Conservation (phyloP, 2,329 filamentous ascomycete species). For the Monosporascus sp. region DNA sequence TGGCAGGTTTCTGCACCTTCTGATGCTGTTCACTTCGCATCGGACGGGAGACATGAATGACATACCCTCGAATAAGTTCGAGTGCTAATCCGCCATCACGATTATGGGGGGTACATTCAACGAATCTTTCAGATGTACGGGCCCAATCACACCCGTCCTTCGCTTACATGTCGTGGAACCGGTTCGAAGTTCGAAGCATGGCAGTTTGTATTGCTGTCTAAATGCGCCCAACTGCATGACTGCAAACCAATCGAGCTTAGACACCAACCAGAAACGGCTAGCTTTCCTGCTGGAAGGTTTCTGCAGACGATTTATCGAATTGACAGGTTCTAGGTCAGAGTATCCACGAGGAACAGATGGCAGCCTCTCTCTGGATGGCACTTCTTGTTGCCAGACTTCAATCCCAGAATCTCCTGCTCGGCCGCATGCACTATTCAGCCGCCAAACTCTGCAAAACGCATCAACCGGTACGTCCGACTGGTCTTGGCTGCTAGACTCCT, state of each 20-base stretch:
- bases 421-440: not conserved
- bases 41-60: not conserved
- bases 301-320: conserved; percentile 29
- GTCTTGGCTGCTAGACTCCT: not conserved
- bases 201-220: conserved; percentile 12
- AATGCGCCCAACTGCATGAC: conserved; percentile 14
- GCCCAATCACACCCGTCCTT: not conserved
- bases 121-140: not conserved
- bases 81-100: not conserved
- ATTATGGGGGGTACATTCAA: not conserved
- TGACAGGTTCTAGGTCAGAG: conserved; percentile 27
- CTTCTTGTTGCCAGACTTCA: conserved; percentile 1
- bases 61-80: not conserved
- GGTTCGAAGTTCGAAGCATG: conserved; percentile 3
- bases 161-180: not conserved
- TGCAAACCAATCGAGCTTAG: conserved; percentile 15
- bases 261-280: conserved; percentile 19
- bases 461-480: not conserved
- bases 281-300: conserved; percentile 9
- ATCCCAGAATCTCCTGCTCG: not conserved
- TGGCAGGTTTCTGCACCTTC: not conserved
- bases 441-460: not conserved
- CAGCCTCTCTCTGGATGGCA: conserved; percentile 38
- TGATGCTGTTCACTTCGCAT: not conserved
- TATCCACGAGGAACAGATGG: conserved; percentile 41